Evolutionary conservation across 306 rosid species (phyloP).

Genomic region (Prosopis cineraria): DNA sequence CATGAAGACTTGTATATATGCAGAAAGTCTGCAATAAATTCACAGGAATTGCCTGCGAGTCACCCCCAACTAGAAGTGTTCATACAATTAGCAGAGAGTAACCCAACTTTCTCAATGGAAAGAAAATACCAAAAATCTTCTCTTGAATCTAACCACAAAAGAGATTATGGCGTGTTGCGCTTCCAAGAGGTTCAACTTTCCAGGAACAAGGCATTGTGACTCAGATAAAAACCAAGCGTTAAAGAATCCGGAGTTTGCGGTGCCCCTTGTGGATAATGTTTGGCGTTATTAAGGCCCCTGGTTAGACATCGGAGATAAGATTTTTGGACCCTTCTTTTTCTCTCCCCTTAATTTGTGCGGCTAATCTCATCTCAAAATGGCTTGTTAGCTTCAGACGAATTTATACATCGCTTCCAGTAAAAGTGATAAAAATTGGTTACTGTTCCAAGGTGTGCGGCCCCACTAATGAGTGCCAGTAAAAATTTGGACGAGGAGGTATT

Average conservation of each 20-base stretch:
- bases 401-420: neutral
- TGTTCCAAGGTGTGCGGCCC: neutral
- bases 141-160: neutral
- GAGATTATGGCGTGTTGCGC: neutral
- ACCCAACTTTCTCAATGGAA: neutral
- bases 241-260: neutral
- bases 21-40: too few species aligned
- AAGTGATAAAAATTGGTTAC: neutral
- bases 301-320: neutral
- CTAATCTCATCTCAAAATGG: neutral
- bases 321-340: neutral
- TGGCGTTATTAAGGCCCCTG: neutral
- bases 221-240: neutral
- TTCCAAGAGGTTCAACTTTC: neutral
- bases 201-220: neutral
- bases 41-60: too few species aligned
- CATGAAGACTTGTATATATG: too few species aligned
- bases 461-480: neutral
- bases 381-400: neutral
- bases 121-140: neutral
- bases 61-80: too few species aligned
- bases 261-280: constrained; percentile 2
- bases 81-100: too few species aligned
- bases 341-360: neutral
- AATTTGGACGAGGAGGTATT: neutral